phyloP scores from a whole-genome alignment of 2,329 filamentous ascomycete species.

The Phoma sp. region DNA sequence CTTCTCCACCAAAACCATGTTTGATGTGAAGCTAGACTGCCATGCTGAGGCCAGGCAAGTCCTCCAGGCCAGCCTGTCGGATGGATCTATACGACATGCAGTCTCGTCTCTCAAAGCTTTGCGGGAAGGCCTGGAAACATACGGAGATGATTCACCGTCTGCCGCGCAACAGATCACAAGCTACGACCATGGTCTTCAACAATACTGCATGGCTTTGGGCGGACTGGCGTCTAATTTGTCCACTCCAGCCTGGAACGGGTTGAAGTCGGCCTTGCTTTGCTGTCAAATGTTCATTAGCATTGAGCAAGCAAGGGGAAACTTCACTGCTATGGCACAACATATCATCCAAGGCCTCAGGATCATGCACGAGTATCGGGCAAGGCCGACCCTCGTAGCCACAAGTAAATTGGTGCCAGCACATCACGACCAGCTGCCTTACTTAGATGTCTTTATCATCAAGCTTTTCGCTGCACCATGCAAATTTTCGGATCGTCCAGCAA shows the following conservation, averaged over 20 bases:
- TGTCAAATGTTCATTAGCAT: slow-evolving; percentile 59
- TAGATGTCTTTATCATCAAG: slow-evolving; percentile 38
- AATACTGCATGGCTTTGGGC: slow-evolving; percentile 54
- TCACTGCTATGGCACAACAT: slow-evolving; percentile 53
- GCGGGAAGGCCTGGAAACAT: no score
- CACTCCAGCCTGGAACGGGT: slow-evolving; percentile 33
- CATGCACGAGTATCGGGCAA: slow-evolving; percentile 52
- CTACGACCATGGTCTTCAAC: no score
- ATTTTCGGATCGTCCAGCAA: slow-evolving; percentile 22
- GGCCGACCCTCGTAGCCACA: slow-evolving; percentile 41
- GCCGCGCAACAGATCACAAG: no score
- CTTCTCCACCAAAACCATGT: no score
- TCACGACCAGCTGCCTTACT: slow-evolving; percentile 45
- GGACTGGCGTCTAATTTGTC: slow-evolving; percentile 52
- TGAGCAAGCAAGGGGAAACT: slow-evolving; percentile 54
- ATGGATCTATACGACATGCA: no score
- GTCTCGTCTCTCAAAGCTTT: no score
- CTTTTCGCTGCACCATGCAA: slow-evolving; percentile 30
- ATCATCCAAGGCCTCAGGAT: slow-evolving; percentile 55
- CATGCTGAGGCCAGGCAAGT: no score
- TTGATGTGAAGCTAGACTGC: no score
- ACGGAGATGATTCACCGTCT: no score
- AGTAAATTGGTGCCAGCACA: slow-evolving; percentile 44
- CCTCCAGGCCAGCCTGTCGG: no score
- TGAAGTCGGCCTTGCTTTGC: slow-evolving; percentile 55